Evolutionary conservation across 306 rosid genomes (phyloP).

Genomic region (Psophocarpus tetragonolobus): DNA sequence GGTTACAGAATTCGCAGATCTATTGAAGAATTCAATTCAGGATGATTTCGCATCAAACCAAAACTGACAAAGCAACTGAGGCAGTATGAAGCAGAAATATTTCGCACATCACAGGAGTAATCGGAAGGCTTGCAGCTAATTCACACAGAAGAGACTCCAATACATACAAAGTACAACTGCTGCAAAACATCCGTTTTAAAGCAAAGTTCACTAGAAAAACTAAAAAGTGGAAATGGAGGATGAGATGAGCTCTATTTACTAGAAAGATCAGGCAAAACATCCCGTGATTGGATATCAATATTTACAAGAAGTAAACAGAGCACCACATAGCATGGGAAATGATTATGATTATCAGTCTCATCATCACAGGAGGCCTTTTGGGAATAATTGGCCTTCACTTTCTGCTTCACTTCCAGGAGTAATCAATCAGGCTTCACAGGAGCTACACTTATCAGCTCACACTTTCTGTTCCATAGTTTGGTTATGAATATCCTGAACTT

Average conservation of each 20-base stretch:
- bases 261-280: slow-evolving; percentile 12
- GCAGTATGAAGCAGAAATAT: neutral
- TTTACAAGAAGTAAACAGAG: slow-evolving; percentile 24
- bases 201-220: neutral
- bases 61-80: neutral
- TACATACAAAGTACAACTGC: neutral
- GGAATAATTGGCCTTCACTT: slow-evolving; percentile 24
- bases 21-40: neutral
- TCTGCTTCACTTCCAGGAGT: neutral
- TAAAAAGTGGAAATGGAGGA: neutral
- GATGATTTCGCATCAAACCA: neutral
- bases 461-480: neutral
- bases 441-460: slow-evolving; percentile 33
- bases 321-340: slow-evolving; percentile 17
- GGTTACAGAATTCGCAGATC: neutral
- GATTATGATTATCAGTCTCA: slow-evolving; percentile 19
- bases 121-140: neutral
- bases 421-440: neutral
- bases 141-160: neutral
- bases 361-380: neutral
- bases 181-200: slow-evolving; percentile 25
- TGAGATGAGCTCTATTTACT: neutral
- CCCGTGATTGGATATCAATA: slow-evolving; percentile 28
- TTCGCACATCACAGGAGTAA: neutral
- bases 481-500: slow-evolving; percentile 60